Base-by-base conservation (phyloP, 1,284 basidiomycete genomes). In the Leccinum holopus region DNA sequence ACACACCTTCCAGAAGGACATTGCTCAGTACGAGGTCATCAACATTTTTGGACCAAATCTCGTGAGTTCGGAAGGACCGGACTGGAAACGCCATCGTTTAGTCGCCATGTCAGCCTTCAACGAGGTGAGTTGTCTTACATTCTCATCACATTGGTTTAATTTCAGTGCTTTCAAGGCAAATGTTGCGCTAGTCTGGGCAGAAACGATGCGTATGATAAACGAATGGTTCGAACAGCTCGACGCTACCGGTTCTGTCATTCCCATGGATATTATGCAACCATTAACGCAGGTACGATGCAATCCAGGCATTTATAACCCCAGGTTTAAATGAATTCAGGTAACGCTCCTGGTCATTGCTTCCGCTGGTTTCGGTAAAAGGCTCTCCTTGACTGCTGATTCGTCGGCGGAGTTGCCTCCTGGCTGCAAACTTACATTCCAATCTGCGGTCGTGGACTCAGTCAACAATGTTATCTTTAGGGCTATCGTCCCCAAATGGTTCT, bases 171-270 rank as follows among this genome's bases (percentile, higher is more conserved):
- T 7, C 33, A 65, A 81, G 80, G 73, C 76, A 16, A 83, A 82
- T 35, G 77, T 80, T 59, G 76, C 75, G 5, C 70, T 82, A 3
- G 80, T 82, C 12, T 83, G 80, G 81, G 65, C 68, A 5, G 79
- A 82, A 64, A 74, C 79, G 0, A 73, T 77, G 3, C 74, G 77
- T 5, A 71, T 82, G 11, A 66, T 78, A 16, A 67, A 78, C 18
- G 78, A 82, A 63, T 83, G 82, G 79, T 80, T 82, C 61, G 67
- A 73, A 12, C 67, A 78, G 39, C 69, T 82, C 37, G 75, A 80
- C 18, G 12, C 16, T 21, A 6, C 21, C n/a, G 68, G 66, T 30
- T 30, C 62, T 53, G 61, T 71, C 30, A 59, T 61, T 51, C 33
- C 69, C 9, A 58, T 81, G 7, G 74, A 80, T 63, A 60, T 77